Evolutionary conservation across 805 yeast species (phyloP).

Genomic region (Groenewaldozyma salmanticensis): DNA sequence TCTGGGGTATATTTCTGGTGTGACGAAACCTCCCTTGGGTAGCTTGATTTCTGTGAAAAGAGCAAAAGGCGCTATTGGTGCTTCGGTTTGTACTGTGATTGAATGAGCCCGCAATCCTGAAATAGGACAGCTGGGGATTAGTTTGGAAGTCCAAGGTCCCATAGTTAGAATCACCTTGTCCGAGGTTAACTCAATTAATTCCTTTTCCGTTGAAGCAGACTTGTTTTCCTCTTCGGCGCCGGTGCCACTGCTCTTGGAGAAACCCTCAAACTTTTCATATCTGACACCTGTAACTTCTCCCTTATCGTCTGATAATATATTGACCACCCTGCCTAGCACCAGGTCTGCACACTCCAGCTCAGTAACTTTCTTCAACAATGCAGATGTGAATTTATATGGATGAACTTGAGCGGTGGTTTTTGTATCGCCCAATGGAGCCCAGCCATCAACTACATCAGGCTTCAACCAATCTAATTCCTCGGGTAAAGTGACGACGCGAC

Average conservation of each 20-base stretch:
- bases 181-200: conserved; percentile 35
- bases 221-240: neutral
- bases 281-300: conserved; percentile 65
- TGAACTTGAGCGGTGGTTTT: conserved; percentile 95
- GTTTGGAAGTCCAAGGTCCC: conserved; percentile 95
- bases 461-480: conserved; percentile 64
- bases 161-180: conserved; percentile 76
- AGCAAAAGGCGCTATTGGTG: conserved; percentile 54
- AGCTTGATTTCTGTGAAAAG: conserved; percentile 83
- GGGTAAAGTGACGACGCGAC: too few species aligned
- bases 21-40: conserved; percentile 44
- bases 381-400: conserved; percentile 88
- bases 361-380: conserved; percentile 66
- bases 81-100: conserved; percentile 54
- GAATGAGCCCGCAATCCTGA: conserved; percentile 93
- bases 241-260: conserved; percentile 2
- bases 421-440: conserved; percentile 73
- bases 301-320: conserved; percentile 41
- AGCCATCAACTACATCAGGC: conserved; percentile 50
- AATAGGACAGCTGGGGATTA: conserved; percentile 87
- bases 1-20: conserved; percentile 93
- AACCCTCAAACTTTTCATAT: conserved; percentile 28
- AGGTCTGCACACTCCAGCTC: conserved; percentile 78
- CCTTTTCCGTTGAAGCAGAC: conserved; percentile 1
- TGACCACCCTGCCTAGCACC: conserved; percentile 73